Conservation (phyloP, 768 basidiomycete genomes). For the Jaapia argillacea region DNA sequence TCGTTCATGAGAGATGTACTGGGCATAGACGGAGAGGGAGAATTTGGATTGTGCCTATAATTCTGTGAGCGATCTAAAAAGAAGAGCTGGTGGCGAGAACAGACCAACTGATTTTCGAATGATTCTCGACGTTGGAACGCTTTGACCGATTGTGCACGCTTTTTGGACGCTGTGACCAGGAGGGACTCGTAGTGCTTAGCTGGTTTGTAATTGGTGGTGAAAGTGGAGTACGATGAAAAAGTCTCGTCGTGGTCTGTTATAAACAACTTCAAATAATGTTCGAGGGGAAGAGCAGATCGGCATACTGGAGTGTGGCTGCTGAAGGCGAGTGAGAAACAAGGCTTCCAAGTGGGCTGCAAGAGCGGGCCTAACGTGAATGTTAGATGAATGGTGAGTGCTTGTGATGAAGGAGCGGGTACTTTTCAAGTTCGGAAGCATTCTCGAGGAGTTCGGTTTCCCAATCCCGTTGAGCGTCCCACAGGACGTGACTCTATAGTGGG, state of each 20-base stretch:
- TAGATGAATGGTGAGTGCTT: neutral
- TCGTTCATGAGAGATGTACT: slow-evolving; percentile 55
- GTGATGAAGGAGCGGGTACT: slow-evolving; percentile 18
- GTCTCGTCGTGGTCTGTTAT: slow-evolving; percentile 70
- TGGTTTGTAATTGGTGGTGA: slow-evolving; percentile 72
- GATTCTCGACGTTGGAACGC: slow-evolving; percentile 54
- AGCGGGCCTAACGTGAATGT: slow-evolving; percentile 21
- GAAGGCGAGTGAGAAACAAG: slow-evolving; percentile 55
- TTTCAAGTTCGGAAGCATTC: slow-evolving; percentile 32
- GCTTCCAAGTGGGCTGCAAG: slow-evolving; percentile 44
- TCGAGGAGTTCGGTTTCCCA: slow-evolving; percentile 68
- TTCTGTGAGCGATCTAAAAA: slow-evolving; percentile 2
- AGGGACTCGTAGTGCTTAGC: slow-evolving; percentile 67
- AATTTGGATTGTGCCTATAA: slow-evolving; percentile 13
- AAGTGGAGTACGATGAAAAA: slow-evolving; percentile 77
- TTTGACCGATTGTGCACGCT: slow-evolving; percentile 48
- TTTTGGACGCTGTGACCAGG: slow-evolving; percentile 70
- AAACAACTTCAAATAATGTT: slow-evolving; percentile 1
- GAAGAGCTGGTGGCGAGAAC: slow-evolving; percentile 15
- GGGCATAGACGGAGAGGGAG: slow-evolving; percentile 52
- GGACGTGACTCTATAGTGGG: slow-evolving; percentile 42
- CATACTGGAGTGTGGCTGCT: slow-evolving; percentile 69
- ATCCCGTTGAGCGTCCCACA: slow-evolving; percentile 67
- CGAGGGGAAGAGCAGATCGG: neutral
- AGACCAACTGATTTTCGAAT: slow-evolving; percentile 51